phyloP scores from a whole-genome alignment of 345 rosid genomes.

The Salix purpurea region DNA sequence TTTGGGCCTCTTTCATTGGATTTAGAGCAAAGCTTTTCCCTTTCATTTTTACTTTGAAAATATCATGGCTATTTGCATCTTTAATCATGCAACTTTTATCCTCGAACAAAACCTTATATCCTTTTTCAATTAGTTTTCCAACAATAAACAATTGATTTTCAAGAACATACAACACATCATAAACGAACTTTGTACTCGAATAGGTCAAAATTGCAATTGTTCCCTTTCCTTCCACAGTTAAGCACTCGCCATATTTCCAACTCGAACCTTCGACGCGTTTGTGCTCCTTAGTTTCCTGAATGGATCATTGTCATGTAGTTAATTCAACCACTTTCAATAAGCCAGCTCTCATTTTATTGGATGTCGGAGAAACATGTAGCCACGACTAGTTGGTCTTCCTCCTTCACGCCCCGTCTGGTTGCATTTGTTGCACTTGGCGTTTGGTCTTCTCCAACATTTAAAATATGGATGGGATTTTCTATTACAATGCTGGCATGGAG shows the following conservation, averaged over 20 bases:
- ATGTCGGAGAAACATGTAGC: too few species aligned
- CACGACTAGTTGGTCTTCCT: too few species aligned
- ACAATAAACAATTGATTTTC: slow-evolving; percentile 13
- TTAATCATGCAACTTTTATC: neutral
- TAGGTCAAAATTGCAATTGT: too few species aligned
- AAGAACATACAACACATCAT: slow-evolving; percentile 4
- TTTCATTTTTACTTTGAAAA: slow-evolving; percentile 3
- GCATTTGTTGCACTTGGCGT: too few species aligned
- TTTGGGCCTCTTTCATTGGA: neutral
- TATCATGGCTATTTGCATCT: neutral
- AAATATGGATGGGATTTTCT: neutral
- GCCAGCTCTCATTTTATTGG: too few species aligned
- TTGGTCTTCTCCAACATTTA: neutral
- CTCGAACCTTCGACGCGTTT: too few species aligned
- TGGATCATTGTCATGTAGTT: too few species aligned
- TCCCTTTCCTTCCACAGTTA: too few species aligned
- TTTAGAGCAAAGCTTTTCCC: slow-evolving; percentile 8
- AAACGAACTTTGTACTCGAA: neutral
- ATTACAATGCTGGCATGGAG: neutral
- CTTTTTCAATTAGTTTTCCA: neutral
- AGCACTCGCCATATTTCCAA: too few species aligned
- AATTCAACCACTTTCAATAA: too few species aligned
- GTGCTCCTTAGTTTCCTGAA: too few species aligned
- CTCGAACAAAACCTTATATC: slow-evolving; percentile 3
- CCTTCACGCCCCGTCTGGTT: too few species aligned